Evolutionary conservation across 768 basidiomycete genomes (phyloP), one percentile per base, ranked within the genome.

Genomic region (Amanita subjunquillea): DNA sequence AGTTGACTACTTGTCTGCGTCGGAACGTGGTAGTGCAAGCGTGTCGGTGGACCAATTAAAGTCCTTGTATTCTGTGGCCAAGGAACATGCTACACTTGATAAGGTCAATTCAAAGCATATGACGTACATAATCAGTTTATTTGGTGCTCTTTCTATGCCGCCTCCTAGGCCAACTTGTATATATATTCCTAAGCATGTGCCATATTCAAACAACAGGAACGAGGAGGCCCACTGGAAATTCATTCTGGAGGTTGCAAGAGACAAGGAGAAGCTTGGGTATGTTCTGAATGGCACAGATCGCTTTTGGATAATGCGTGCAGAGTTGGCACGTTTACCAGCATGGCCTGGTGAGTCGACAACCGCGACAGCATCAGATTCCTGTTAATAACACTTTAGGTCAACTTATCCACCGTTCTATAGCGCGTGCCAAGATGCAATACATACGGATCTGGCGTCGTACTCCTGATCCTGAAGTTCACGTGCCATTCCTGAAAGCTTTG

Each of bases 281-380:
- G 13, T 54, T 7, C 58, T 76, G 39, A 62, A 59, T 13, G 63
- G 67, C 40, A 67, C 72, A n/a, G 82, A 85, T 60, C 69, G 72
- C 45, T 85, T 78, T 62, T 86, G 83, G 83, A 60, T 78, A 44
- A 77, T 85, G 76, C 73, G 66, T 32, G 75, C 74, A 10, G 59
- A 67, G 29, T 63, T 79, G 7, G 69, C 67, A 12, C 56, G 56
- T 29, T 59, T 63, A 22, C 59, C 58, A n/a, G 46, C 52, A 23
- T 41, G 55, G 23, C 47, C 63, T 36, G 57, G 56, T 29, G 56
- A 67, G 59, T 57, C 48, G 12, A n/a, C 36, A 41, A 6, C 15
- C 43, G 17, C 20, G 30, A 10, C 25, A 23, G 17, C 36, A 36
- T 42, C 17, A 34, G 10, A 32, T 12, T 23, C 10, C n/a, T 47